phyloP scores from a whole-genome alignment of 441 rosid species.

The Brassica hybrid region DNA sequence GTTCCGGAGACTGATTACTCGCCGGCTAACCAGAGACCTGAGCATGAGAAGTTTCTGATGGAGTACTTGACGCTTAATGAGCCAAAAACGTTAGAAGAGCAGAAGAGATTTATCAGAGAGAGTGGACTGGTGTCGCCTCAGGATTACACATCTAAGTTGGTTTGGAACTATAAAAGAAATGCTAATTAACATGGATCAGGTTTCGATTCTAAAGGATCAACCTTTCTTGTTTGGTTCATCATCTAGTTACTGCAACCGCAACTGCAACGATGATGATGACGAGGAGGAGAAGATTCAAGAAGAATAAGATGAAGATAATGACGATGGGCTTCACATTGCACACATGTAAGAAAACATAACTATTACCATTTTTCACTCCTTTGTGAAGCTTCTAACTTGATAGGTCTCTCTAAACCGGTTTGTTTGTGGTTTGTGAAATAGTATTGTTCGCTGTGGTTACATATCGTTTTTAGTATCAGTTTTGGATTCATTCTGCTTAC shows the following conservation, averaged over 20 bases:
- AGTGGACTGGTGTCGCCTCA: conserved; percentile 91
- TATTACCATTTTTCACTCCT: not conserved
- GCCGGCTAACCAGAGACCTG: conserved; percentile 78
- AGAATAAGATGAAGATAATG: conserved; percentile 56
- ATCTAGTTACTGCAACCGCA: conserved; percentile 42
- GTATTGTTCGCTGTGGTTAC: not conserved
- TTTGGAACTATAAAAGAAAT: conserved; percentile 95
- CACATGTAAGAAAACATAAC: conserved; percentile 49
- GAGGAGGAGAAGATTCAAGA: conserved; percentile 48
- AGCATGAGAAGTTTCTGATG: conserved; percentile 76
- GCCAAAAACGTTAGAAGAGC: conserved; percentile 80
- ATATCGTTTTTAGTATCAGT: not conserved
- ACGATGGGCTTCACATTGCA: conserved; percentile 57
- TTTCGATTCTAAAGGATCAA: conserved; percentile 54
- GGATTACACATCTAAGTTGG: conserved; percentile 87
- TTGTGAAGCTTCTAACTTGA: not conserved
- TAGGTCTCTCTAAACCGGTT: not conserved
- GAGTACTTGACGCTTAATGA: conserved; percentile 80
- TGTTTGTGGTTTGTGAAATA: conserved; percentile 12
- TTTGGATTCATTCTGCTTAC: not conserved
- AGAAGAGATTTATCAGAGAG: conserved; percentile 60
- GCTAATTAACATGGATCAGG: conserved; percentile 66
- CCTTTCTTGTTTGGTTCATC: conserved; percentile 47
- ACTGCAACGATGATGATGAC: not conserved
- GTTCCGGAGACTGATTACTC: conserved; percentile 91